Percentiles rank a stretch among this genome's conserved stretches.
Evolutionary conservation across 2,329 filamentous ascomycete species (phyloP).

Genomic region (Apiospora malaysiana): DNA sequence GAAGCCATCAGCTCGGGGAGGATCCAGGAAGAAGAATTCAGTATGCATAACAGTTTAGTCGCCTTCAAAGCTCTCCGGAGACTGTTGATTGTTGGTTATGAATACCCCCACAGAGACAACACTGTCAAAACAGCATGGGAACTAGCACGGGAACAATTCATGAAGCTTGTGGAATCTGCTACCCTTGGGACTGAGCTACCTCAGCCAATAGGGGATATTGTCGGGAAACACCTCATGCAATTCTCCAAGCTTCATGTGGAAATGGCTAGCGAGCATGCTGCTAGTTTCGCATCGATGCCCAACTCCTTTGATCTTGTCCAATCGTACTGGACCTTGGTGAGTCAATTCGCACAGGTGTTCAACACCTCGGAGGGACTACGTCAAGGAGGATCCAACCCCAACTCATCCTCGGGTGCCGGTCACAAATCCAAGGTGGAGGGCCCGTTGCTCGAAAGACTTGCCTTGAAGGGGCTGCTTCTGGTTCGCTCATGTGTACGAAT

Average conservation of each 20-base stretch:
- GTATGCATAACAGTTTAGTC: conserved; percentile 78
- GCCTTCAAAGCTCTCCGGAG: conserved; percentile 82
- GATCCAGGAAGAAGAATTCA: conserved; percentile 63
- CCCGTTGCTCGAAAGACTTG: conserved; percentile 76
- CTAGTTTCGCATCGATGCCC: conserved; percentile 82
- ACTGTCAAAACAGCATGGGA: conserved; percentile 83
- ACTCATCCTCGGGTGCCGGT: conserved; percentile 29
- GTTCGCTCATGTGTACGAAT: conserved; percentile 85
- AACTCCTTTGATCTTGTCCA: conserved; percentile 78
- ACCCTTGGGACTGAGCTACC: conserved; percentile 61
- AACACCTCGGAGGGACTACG: conserved; percentile 64
- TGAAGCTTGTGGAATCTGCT: conserved; percentile 72
- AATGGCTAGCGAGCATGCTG: conserved; percentile 80
- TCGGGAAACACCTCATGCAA: conserved; percentile 89
- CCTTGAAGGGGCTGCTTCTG: conserved; percentile 81
- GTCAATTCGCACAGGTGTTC: conserved; percentile 77
- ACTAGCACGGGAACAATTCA: conserved; percentile 77
- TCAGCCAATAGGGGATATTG: conserved; percentile 59
- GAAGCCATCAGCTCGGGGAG: conserved; percentile 61
- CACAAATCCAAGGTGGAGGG: conserved; percentile 61
- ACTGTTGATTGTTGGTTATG: conserved; percentile 81
- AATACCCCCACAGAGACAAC: conserved; percentile 79
- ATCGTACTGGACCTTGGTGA: conserved; percentile 85
- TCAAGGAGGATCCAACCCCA: conserved; percentile 40
- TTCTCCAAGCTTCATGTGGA: conserved; percentile 90